These are phyloP conservation scores for Colletotrichum karsti DNA, from an alignment of 2,329 filamentous ascomycete genomes.

Conservation along the genomic window DNA sequence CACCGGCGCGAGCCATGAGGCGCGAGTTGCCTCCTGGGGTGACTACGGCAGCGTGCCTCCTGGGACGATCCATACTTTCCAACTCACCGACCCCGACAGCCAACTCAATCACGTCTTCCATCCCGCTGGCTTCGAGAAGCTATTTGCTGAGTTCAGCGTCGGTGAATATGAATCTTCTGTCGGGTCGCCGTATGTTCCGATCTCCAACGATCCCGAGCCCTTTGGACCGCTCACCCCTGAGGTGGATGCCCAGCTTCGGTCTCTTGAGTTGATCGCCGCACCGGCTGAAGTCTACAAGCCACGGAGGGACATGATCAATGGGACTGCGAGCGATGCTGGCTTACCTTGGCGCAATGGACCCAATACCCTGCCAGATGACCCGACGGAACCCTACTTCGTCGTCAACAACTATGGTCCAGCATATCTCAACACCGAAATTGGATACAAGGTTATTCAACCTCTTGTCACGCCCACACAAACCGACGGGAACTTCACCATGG, in stretches of 20 bases:
- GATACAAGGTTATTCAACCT: constrained; percentile 53
- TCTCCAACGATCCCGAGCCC: background rate
- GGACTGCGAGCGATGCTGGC: constrained; percentile 40
- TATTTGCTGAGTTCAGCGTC: constrained; percentile 44
- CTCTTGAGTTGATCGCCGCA: background rate
- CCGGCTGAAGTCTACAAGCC: constrained; percentile 44
- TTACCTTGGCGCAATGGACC: constrained; percentile 46
- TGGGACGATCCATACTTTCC: constrained; percentile 57
- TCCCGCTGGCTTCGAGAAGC: constrained; percentile 55
- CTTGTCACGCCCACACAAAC: constrained; percentile 49
- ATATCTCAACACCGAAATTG: constrained; percentile 46
- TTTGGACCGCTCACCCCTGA: constrained; percentile 20
- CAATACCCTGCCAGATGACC: constrained; percentile 40
- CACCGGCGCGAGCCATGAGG: constrained; percentile 39
- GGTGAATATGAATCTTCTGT: constrained; percentile 29
- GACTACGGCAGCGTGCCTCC: constrained; percentile 53
- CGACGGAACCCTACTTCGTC: constrained; percentile 47
- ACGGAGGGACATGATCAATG: constrained; percentile 49
- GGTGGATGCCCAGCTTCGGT: constrained; percentile 39
- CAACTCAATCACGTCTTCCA: constrained; percentile 53
- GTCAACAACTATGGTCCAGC: constrained; percentile 55
- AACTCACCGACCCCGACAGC: constrained; percentile 54
- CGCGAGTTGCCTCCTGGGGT: constrained; percentile 47
- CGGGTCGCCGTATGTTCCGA: constrained; percentile 16
- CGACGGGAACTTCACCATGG: constrained; percentile 51